Base-by-base conservation (phyloP, 768 basidiomycete species). In the Mycena kentingensis region DNA sequence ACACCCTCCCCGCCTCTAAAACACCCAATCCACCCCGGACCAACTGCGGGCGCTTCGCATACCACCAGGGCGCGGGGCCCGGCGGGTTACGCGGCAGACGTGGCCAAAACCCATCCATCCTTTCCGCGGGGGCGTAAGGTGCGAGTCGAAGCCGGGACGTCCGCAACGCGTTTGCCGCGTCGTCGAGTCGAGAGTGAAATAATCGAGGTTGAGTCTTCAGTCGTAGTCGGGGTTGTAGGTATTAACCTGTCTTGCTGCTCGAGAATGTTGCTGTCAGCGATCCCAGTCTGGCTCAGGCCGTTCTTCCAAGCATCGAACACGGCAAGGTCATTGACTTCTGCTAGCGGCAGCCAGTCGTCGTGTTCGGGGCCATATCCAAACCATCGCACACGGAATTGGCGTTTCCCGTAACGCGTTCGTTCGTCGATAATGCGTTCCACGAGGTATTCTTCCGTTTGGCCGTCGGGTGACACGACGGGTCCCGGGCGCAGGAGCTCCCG, bases 361-460 rank as follows among this genome's bases (percentile, higher is more conserved):
- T 42, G 11, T 27, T 42, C 41, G 7, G 7, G 11, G 6, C 41
- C 41, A 11, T 26, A 42, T 8, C 41, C 41, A 10, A 7, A 25
- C 41, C 41, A 42, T 7, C 41, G 41, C 10, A 42, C 21, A 19
- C 26, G 5, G 41, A 24, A 42, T n/a, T 42, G 41, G 12, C 24
- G 21, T 27, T 19, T 24, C 8, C 24, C 24, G 11, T 24, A 24
- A 7, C 47, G 48, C 1, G 32, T 28, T 3, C 62, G 50, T 12
- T 42, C 44, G 41, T 72, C 66, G 0, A 73, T 10, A 34, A 75
- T 72, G 1, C 47, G 18, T 8, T 73, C 68, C 24, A 73, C 56
- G 7, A 57, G 19, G 21, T 46, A 60, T 42, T 65, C 62, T 26
- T 60, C 55, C 12, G 15, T 12, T 15, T 66, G 62, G 19, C 61